Evolutionary conservation across 257 asterid species (phyloP).

Genomic region (Solanum paucissectum): DNA sequence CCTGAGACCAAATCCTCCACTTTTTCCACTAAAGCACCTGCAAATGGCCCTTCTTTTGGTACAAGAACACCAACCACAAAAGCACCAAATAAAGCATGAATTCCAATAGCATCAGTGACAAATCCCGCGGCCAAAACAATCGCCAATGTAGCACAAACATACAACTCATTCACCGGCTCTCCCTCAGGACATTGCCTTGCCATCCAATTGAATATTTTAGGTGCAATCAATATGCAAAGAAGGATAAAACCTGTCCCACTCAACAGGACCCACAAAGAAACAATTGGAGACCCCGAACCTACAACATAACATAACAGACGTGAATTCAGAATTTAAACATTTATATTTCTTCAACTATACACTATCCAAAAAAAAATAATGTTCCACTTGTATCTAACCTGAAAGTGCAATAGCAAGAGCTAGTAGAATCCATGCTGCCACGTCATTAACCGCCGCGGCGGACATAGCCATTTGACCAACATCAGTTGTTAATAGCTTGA

Average conservation of each 20-base stretch:
- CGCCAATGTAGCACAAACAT: slow-evolving; percentile 34
- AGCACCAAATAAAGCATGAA: slow-evolving; percentile 49
- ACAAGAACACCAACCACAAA: slow-evolving; percentile 45
- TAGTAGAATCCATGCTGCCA: slow-evolving; percentile 17
- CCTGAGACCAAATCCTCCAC: slow-evolving; percentile 16
- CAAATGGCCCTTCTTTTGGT: slow-evolving; percentile 8
- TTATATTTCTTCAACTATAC: not conserved
- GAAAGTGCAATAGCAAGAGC: slow-evolving; percentile 11
- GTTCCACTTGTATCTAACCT: not conserved
- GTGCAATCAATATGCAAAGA: slow-evolving; percentile 19
- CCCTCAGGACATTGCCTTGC: slow-evolving; percentile 31
- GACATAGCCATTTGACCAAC: slow-evolving; percentile 19
- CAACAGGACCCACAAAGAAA: slow-evolving; percentile 19
- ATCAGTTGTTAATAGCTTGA: not conserved
- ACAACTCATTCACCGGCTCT: slow-evolving; percentile 38
- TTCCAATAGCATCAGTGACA: slow-evolving; percentile 39
- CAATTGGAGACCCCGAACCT: slow-evolving; percentile 4
- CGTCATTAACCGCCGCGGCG: slow-evolving; percentile 18
- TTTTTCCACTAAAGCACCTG: not conserved
- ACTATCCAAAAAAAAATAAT: not conserved
- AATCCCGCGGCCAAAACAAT: slow-evolving; percentile 8
- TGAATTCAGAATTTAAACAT: not conserved
- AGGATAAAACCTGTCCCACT: slow-evolving; percentile 17
- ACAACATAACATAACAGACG: not conserved
- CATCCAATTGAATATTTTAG: slow-evolving; percentile 37